A percentile compares a stretch with the other conserved stretches of the same genome.
phyloP scores from a whole-genome alignment of 2,329 filamentous ascomycete genomes.

The Endocalyx cinctus region DNA sequence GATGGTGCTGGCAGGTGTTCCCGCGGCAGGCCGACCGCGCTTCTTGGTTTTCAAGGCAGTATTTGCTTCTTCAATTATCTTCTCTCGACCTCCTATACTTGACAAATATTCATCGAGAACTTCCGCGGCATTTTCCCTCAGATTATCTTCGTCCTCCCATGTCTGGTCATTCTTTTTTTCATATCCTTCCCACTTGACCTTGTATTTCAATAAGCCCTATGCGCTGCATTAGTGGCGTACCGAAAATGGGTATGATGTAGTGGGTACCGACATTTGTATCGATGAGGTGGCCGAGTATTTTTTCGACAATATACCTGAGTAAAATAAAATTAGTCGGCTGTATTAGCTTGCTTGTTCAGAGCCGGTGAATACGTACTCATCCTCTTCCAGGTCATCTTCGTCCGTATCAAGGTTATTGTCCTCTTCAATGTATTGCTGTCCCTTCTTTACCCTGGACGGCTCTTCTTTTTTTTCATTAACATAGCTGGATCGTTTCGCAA shows the following conservation, averaged over 20 bases:
- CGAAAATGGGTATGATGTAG: background rate
- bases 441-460: no score
- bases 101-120: constrained; percentile 62
- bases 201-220: constrained; percentile 53
- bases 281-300: constrained; percentile 63
- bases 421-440: no score
- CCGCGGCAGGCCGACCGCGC: constrained; percentile 44
- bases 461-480: no score
- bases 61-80: constrained; percentile 46
- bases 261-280: constrained; percentile 44
- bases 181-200: constrained; percentile 80
- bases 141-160: constrained; percentile 74
- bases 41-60: constrained; percentile 52
- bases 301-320: constrained; percentile 72
- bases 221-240: constrained; percentile 6
- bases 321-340: no score
- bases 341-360: constrained; percentile 9
- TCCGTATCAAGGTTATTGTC: constrained; percentile 13
- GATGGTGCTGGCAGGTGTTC: constrained; percentile 30
- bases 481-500: constrained; percentile 10
- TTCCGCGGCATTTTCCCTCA: constrained; percentile 54
- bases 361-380: constrained; percentile 18
- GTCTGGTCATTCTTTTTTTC: constrained; percentile 66
- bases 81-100: constrained; percentile 58
- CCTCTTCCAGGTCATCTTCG: constrained; percentile 21